Base-by-base conservation (phyloP, 192 early-diverging fungal genomes). In the Linnemannia elongata region DNA sequence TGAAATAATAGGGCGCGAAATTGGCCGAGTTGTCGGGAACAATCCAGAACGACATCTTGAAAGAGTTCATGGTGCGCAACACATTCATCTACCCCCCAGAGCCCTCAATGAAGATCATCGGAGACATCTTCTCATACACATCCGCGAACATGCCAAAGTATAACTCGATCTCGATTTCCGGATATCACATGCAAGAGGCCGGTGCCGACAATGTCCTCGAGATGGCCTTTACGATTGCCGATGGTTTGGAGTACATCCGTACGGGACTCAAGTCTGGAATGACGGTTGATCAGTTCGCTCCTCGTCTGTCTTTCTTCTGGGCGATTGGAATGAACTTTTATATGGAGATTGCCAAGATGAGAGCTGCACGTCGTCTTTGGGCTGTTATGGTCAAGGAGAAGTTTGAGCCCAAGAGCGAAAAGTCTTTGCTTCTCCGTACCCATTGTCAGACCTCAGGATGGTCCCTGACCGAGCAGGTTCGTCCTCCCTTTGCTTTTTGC, bases 111-210 rank as follows among this genome's bases (percentile, higher is more conserved):
- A 94, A 92, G 87, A 89, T 97, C 78, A 97, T 97, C 80, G 95
- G 95, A 74, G 97, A 97, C 75, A 97, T 97, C 80, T 97, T 97
- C 80, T 92, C 96, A 49, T 97, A 93, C 90, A 96, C 95, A n/a
- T 81, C 97, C 47, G 88, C 93, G 90, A 88, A 96, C 82, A 97
- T 97, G 97, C 97, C 97, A 45, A 96, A 95, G 89, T 97, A 97
- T 91, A 97, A 97, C 92, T 97, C 96, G 72, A 97, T 97, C 80
- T 97, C 96, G n/a, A 97, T 97, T 74, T 97, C 97, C 6, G 97
- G 97, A 54, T 97, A 97, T 86, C 97, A 97, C 80, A 96, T 97
- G 91, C 97, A 97, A 88, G 97, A 97, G 82, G 96, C 97, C 42
- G 97, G 97, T 41, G 97, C 96, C 41, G 94, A 97, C 82, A 94